Evolutionary conservation across 2,329 filamentous ascomycete genomes (phyloP).

Genomic region (Macrophomina phaseolina): DNA sequence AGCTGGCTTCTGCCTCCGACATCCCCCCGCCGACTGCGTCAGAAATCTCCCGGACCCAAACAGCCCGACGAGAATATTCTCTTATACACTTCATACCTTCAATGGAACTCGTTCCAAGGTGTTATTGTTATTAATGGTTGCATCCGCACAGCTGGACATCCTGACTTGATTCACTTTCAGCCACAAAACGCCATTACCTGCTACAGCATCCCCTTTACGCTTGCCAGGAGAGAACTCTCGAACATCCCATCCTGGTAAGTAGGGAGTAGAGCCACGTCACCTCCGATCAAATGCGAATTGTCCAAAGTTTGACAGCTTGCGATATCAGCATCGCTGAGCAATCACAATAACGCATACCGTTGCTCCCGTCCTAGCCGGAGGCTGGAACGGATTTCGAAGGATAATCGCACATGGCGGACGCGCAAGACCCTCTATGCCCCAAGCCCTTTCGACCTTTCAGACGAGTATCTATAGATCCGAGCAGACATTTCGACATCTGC

Average conservation of each 20-base stretch:
- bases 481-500: neutral
- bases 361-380: neutral
- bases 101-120: neutral
- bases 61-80: neutral
- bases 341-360: neutral
- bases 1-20: neutral
- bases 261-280: neutral
- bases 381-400: neutral
- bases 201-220: no score
- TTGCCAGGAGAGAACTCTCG: neutral
- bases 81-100: neutral
- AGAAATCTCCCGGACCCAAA: neutral
- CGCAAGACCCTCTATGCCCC: constrained; percentile 4
- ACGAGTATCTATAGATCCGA: neutral
- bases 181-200: neutral
- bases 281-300: neutral
- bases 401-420: neutral
- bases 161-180: neutral
- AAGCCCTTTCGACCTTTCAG: neutral
- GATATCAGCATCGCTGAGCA: neutral
- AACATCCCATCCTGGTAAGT: no score
- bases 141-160: neutral
- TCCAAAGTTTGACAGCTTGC: no score
- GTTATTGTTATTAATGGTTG: neutral
- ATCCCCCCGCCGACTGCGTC: neutral